Percentiles rank a stretch among this genome's conserved stretches.
phyloP scores from a whole-genome alignment of 768 basidiomycete species.

The Clathrus columnatus region DNA sequence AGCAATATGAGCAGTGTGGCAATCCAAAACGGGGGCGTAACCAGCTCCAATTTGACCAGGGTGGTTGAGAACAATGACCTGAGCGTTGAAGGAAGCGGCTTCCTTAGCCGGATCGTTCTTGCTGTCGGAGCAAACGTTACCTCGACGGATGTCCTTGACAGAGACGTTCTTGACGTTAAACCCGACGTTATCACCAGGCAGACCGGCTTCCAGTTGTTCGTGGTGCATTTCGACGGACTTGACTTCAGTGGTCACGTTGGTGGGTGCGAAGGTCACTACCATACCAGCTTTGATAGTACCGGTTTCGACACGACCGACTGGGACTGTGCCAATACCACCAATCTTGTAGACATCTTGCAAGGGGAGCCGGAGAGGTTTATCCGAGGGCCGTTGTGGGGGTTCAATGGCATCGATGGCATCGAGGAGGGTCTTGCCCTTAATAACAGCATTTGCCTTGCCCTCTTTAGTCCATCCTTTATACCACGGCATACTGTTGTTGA shows the following conservation, averaged over 20 bases:
- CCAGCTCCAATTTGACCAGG: constrained; percentile 99
- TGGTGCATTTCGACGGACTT: constrained; percentile 99
- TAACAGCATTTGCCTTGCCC: constrained; percentile 77
- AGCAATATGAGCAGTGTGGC: constrained; percentile 99
- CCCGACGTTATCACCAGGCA: constrained; percentile 98
- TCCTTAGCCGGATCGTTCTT: constrained; percentile 99
- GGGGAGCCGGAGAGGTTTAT: constrained; percentile 99
- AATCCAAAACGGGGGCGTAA: constrained; percentile 98
- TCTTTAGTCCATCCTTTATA: constrained; percentile 99
- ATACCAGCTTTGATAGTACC: constrained; percentile 99
- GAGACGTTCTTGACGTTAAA: constrained; percentile 99
- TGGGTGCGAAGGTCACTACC: constrained; percentile 94
- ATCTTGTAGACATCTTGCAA: constrained; percentile 99
- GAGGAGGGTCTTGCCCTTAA: constrained; percentile 98
- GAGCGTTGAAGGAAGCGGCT: constrained; percentile 97
- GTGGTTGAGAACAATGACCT: constrained; percentile 99
- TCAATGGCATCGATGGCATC: constrained; percentile 99
- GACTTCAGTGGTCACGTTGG: constrained; percentile 99
- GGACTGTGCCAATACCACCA: constrained; percentile 99
- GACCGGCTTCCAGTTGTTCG: constrained; percentile 91
- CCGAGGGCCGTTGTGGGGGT: constrained; percentile 90
- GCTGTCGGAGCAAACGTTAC: constrained; percentile 98
- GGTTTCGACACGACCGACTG: constrained; percentile 99
- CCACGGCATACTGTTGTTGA: constrained; percentile 79
- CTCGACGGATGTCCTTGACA: constrained; percentile 99